Base-by-base conservation (phyloP, 1,139 yeast species). In the Geotrichum australiense region DNA sequence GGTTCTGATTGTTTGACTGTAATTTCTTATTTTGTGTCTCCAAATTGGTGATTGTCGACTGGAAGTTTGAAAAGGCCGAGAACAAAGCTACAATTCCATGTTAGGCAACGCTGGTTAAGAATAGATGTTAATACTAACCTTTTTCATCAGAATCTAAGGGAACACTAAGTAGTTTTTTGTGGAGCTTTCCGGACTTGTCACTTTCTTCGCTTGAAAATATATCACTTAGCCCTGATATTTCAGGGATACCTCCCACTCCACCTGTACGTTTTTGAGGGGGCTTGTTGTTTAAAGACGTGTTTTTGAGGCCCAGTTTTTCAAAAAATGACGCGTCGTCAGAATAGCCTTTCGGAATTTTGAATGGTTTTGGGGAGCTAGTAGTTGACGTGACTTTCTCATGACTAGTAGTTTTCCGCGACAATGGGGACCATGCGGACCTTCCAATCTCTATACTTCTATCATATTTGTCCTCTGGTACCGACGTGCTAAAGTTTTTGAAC, bases 91-190 rank as follows among this genome's bases (percentile, higher is more conserved):
- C 3, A 12, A 14, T 11, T 15, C n/a, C n/a, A n/a, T n/a, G n/a
- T n/a, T n/a, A n/a, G n/a, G n/a, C n/a, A n/a, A n/a, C n/a, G n/a
- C n/a, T n/a, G n/a, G n/a, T n/a, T 37, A 31, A 37, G 41, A 21
- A 37, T 12, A 16, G n/a, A 3, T 23, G 7, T 24, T 6, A 26
- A 31, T 7, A 25, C 44, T 12, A 16, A 41, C 44, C 58, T 32
- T 50, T 50, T 42, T 54, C 57, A 23, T 53, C 54, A n/a, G 50
- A 50, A 35, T 55, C 58, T 29, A 54, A 33, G 1, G 58, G 58
- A 18, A 55, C 56, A 7, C 57, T 52, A 6, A 50, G 52, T 19
- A 55, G 47, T 5, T 54, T 48, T 45, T 53, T 52, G 39, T 53
- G 56, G 8, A 46, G 45, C 18, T 46, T 34, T 30, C 35, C 38